phyloP scores from a whole-genome alignment of 2,329 filamentous ascomycete species.

The Rhynchosporium agropyri region DNA sequence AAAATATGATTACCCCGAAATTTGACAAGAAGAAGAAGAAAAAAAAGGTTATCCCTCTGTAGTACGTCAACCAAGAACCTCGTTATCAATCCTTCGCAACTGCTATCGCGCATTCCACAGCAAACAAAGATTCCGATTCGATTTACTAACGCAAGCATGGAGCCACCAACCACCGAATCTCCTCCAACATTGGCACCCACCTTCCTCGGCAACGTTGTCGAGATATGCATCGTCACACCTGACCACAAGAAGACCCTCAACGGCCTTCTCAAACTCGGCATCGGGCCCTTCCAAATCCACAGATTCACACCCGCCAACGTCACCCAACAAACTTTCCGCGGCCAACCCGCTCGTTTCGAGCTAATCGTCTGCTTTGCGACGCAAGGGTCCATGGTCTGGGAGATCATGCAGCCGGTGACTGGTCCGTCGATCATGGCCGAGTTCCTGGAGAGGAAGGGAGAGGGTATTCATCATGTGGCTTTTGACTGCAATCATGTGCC shows the following conservation, averaged over 20 bases:
- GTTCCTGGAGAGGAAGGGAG: slow-evolving; percentile 8
- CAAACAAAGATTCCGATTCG: neutral
- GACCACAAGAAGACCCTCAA: slow-evolving; percentile 2
- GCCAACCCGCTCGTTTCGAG: neutral
- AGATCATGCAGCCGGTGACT: slow-evolving; percentile 9
- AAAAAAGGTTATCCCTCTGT: no score
- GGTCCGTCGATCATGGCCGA: slow-evolving; percentile 13
- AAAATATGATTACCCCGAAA: neutral
- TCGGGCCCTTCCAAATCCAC: slow-evolving; percentile 11
- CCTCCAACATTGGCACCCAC: neutral
- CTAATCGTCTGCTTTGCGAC: slow-evolving; percentile 10
- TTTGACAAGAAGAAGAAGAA: no score
- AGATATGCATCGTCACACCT: slow-evolving; percentile 5
- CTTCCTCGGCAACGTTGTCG: neutral
- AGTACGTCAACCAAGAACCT: no score
- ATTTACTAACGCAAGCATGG: neutral
- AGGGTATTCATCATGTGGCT: slow-evolving; percentile 9
- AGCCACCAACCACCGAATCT: neutral
- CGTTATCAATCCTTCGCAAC: no score
- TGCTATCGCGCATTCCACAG: neutral
- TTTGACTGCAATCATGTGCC: slow-evolving; percentile 8
- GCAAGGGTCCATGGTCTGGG: slow-evolving; percentile 3
- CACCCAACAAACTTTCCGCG: slow-evolving; percentile 1
- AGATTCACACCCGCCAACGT: neutral
- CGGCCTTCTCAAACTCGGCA: slow-evolving; percentile 7